Conservation (phyloP, 352 stramenopile genomes). For the Bremia lactucae region DNA sequence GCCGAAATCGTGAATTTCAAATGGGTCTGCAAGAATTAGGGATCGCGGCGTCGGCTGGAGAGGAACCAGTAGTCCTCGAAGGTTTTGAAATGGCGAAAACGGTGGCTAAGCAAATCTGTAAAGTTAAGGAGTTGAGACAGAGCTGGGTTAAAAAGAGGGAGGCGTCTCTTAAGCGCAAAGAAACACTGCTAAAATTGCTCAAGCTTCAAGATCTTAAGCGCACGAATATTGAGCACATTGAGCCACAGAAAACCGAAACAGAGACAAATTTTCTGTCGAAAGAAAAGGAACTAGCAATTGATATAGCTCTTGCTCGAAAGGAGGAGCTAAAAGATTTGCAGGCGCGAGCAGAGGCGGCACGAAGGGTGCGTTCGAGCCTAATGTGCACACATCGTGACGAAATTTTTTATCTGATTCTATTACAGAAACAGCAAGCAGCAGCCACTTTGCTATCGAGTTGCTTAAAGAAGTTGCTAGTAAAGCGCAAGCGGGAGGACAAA, state of each 20-base stretch:
- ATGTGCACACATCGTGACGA: too few species aligned
- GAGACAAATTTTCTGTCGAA: neutral
- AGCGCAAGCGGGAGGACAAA: slow-evolving; percentile 18
- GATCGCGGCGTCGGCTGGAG: slow-evolving; percentile 1
- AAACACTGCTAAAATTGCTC: slow-evolving; percentile 21
- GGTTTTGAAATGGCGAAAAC: slow-evolving; percentile 6
- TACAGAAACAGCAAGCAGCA: slow-evolving; percentile 22
- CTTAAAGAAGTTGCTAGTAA: slow-evolving; percentile 18
- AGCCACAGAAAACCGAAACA: slow-evolving; percentile 2
- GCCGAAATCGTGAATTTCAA: too few species aligned
- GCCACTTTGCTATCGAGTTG: slow-evolving; percentile 17
- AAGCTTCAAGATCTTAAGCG: slow-evolving; percentile 11
- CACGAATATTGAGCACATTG: neutral
- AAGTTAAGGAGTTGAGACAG: slow-evolving; percentile 8
- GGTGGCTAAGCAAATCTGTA: slow-evolving; percentile 9
- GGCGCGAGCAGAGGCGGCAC: slow-evolving; percentile 13
- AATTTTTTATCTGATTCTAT: neutral
- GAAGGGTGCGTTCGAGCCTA: slow-evolving; percentile 22
- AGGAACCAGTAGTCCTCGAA: slow-evolving; percentile 1
- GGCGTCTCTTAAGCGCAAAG: slow-evolving; percentile 15
- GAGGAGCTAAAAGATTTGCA: slow-evolving; percentile 31
- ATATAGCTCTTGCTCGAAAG: slow-evolving; percentile 6
- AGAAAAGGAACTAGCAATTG: neutral
- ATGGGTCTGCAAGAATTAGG: slow-evolving; percentile 8
- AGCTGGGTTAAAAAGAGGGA: slow-evolving; percentile 20